Base-by-base conservation (phyloP, 768 basidiomycete genomes). In the Russula compacta region DNA sequence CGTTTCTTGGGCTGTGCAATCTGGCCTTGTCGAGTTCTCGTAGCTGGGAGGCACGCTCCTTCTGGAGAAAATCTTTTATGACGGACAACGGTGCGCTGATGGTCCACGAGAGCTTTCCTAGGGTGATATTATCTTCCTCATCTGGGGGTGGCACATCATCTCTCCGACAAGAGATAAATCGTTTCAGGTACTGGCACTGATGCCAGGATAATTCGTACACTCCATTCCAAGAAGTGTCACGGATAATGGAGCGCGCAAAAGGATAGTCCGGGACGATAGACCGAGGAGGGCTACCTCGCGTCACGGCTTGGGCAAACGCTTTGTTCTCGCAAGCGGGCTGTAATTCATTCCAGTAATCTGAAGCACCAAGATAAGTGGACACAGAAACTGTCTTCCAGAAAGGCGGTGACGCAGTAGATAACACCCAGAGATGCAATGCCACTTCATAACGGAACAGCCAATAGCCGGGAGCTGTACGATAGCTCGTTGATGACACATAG, bases 141-240 rank as follows among this genome's bases (percentile, higher is more conserved):
- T 79, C 75, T 59, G 83, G 76, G 36, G 85, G 68, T 3, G 83
- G 79, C 0, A 80, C 83, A 12, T 69, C 66, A 11, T 73, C 77
- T 0, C 74, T 76, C 5, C 71, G 63, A 19, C 69, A 64, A 58
- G 82, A 76, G 14, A 82, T 70, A 56, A 78, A 81, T 58, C 77
- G 78, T 44, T 76, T 76, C 63, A 92, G 72, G 71, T 84, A 90
- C 58, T 81, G 80, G 43, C 75, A 80, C 70, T 92, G 89, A 68
- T 82, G 79, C 79, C 81, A 83, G 0, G 85, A 82, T 50, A 92
- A 71, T 57, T 77, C 74, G 67, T 90, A 91, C 6, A 75, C 69
- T 14, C 78, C 69, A 36, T 74, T 78, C 89, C 89, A 92, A 2
- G 84, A 83, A 2, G 72, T 73, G 24, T 71, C 65, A 17, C 85